These are phyloP conservation scores for Litchi chinensis DNA, from an alignment of 345 rosid species.

Conservation along the genomic window DNA sequence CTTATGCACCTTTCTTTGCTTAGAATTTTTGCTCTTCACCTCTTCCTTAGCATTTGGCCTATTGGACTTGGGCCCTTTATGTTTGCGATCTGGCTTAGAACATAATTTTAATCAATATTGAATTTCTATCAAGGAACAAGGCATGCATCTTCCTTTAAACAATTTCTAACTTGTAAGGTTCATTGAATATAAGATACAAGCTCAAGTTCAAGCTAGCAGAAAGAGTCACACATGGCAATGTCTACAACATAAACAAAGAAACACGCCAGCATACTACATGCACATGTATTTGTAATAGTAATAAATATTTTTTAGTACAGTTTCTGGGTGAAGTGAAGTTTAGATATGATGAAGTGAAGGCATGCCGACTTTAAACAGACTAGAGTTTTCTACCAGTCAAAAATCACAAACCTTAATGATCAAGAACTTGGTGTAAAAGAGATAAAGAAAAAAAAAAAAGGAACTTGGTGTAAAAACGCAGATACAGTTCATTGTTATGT, in stretches of 20 bases:
- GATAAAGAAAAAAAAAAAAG: too few relatives aligned
- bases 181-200: not conserved
- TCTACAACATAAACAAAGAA: not conserved
- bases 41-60: not conserved
- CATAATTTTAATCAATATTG: not conserved
- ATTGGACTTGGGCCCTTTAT: conserved; percentile 14
- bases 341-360: not conserved
- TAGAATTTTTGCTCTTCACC: conserved; percentile 4
- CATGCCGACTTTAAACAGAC: not conserved
- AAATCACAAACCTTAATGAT: not conserved
- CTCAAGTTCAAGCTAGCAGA: not conserved
- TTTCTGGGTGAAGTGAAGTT: not conserved
- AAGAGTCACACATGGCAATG: not conserved
- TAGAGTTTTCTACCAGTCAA: not conserved
- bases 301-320: not conserved
- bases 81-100: not conserved
- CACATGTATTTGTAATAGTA: not conserved
- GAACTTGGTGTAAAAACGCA: not conserved
- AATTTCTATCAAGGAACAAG: not conserved
- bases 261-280: not conserved
- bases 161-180: conserved; percentile 1
- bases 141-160: not conserved
- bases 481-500: not conserved
- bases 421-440: not conserved
- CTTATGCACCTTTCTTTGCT: conserved; percentile 25